Evolutionary conservation across 306 rosid genomes (phyloP), one percentile per base, ranked within the genome.

Genomic region (Corylus avellana): DNA sequence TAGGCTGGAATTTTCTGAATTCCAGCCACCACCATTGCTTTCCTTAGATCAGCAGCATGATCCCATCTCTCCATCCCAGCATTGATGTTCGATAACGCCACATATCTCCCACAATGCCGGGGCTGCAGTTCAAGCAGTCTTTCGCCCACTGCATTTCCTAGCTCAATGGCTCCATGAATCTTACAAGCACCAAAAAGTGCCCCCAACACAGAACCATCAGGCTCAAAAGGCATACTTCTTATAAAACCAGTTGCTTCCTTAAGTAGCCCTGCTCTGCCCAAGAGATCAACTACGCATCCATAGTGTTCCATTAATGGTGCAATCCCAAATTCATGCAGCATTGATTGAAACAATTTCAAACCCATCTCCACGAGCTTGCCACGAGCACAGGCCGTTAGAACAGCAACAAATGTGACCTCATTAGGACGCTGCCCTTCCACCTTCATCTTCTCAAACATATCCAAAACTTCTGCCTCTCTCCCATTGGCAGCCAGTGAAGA

Each of bases 341-440:
- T 90, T 3, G 87, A 88, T 53, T 51, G 79, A 81, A 92, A 91
- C 80, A 86, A 78, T n/a, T 82, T 77, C 87, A 88, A 79, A 35
- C 98, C 96, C 50, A 70, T 81, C 63, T 75, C 70, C 8, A 94
- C 86, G 4, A 85, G 68, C 7, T 78, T 84, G 20, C 92, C 94
- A 27, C 89, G 92, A 79, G 94, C 88, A 85, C 97, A 92, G 0
- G 98, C 97, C 0, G 91, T 84, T 62, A 94, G 93, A 84, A 90
- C 83, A 10, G 89, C 90, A 70, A 86, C 89, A 57, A 89, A 88
- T 46, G 97, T 91, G 73, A 91, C 84, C 71, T 79, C 77, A 77
- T 86, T 92, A 6, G 93, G 97, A 63, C 48, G 69, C 47, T 85
- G 58, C 27, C 86, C 90, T 74, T 82, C 78, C 17, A 18, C 61